A percentile compares a stretch with the other conserved stretches of the same genome.
Evolutionary conservation across 805 yeast genomes (phyloP).

Genomic region (Citeromyces matritensis): DNA sequence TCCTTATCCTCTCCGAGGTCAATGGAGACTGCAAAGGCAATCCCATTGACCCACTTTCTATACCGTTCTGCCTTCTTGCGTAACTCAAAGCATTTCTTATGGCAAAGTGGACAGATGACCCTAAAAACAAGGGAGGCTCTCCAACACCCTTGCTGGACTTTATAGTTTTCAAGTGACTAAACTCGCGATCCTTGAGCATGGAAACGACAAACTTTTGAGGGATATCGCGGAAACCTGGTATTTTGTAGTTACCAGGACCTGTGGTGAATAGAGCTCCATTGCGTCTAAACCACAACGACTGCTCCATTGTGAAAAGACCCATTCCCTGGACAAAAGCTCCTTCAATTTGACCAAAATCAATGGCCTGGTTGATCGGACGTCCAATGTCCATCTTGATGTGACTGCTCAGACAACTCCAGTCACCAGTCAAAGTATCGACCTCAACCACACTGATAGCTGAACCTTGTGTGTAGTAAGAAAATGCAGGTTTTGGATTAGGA

Average conservation of each 20-base stretch:
- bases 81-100: slow-evolving; percentile 23
- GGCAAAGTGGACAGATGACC: slow-evolving; percentile 25
- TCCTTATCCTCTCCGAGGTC: slow-evolving; percentile 27
- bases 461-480: slow-evolving; percentile 30
- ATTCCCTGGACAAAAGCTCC: slow-evolving; percentile 35
- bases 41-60: slow-evolving; percentile 7
- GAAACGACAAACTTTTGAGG: slow-evolving; percentile 28
- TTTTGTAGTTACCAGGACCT: slow-evolving; percentile 34
- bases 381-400: slow-evolving; percentile 34
- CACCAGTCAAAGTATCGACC: slow-evolving; percentile 31
- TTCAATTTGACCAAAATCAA: slow-evolving; percentile 34
- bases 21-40: slow-evolving; percentile 20
- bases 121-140: slow-evolving; percentile 33
- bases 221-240: slow-evolving; percentile 31
- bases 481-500: slow-evolving; percentile 27
- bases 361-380: slow-evolving; percentile 29
- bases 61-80: slow-evolving; percentile 18
- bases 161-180: slow-evolving; percentile 25
- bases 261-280: slow-evolving; percentile 25
- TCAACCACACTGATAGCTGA: slow-evolving; percentile 25
- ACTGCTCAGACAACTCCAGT: slow-evolving; percentile 23
- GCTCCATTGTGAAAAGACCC: slow-evolving; percentile 32
- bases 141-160: slow-evolving; percentile 31
- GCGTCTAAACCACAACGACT: slow-evolving; percentile 25
- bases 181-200: slow-evolving; percentile 22